Base-by-base conservation (phyloP, 2,329 filamentous ascomycete species). In the Phoma sp. region DNA sequence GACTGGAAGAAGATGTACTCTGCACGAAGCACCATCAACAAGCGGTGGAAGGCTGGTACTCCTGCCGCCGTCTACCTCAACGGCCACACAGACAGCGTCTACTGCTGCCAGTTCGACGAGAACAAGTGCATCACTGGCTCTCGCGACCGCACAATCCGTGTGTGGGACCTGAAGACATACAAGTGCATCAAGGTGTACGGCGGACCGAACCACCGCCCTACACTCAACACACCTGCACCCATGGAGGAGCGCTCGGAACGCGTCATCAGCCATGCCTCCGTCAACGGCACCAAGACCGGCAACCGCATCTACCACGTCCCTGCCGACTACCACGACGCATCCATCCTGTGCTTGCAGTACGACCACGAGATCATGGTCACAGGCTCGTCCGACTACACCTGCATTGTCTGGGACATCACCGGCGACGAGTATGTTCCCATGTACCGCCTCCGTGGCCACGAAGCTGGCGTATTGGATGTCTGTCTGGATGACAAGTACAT, bases 81-180 rank as follows among this genome's bases (percentile, higher is more conserved):
- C 67, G 95, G 95, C 2, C 95, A 99, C 74, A 88, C 88, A 24
- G 95, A 99, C 74, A 97, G 92, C 63, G 96, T 99, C 53, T 99
- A 99, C 78, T 99, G 95, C 76, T 85, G 96, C 52, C 95, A 99
- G 72, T 99, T 98, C 73, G 95, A 99, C 74, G 94, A 98, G 88
- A 83, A 90, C 72, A 99, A 98, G 77, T 96, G 98, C 71, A 93
- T 99, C 63, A 98, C 95, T 2, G 95, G 95, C 25, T 97, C 94
- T 9, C 88, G 95, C 59, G 95, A 99, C 77, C 91, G 91, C 73
- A 98, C 95, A 0, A 95, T 99, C 64, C 90, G 95, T 45, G 86
- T 99, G 29, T 99, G 95, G 95, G 92, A 98, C 75, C 90, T 96
- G 80, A 88, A 90, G 65, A 96, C 91, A 9, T 89, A 92, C 72